Evolutionary conservation across 331 rosid species (phyloP).

Genomic region (Rhamnella rubrinervis): DNA sequence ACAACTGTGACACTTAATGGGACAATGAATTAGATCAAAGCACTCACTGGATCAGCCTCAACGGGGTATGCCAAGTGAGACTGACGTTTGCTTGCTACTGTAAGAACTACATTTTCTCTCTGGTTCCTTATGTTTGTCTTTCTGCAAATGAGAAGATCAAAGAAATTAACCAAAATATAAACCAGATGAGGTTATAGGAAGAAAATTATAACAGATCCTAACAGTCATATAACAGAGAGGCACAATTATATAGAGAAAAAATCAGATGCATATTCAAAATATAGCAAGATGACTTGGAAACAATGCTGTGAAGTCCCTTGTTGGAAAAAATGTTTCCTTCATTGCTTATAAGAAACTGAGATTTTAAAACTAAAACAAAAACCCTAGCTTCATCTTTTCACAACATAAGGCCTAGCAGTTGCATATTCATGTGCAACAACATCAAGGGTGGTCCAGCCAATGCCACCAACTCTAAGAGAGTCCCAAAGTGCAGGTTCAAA

Average conservation of each 20-base stretch:
- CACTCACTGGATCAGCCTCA: conserved; percentile 77
- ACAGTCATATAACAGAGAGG: not conserved
- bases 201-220: not conserved
- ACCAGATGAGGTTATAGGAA: too few relatives aligned
- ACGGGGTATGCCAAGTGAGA: conserved; percentile 64
- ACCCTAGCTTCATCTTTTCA: too few relatives aligned
- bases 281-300: not conserved
- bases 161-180: conserved; percentile 1
- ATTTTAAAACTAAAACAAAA: too few relatives aligned
- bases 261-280: not conserved
- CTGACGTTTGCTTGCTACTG: conserved; percentile 88
- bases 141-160: conserved; percentile 43
- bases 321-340: too few relatives aligned
- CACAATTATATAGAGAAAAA: not conserved
- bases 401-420: too few relatives aligned
- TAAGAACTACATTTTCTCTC: conserved; percentile 84
- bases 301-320: too few relatives aligned
- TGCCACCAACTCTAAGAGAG: too few relatives aligned
- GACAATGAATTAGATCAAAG: not conserved
- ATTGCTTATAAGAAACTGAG: too few relatives aligned
- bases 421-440: too few relatives aligned
- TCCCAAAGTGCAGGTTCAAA: too few relatives aligned
- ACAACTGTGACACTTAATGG: too few relatives aligned
- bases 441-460: too few relatives aligned
- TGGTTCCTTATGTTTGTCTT: conserved; percentile 85